Evolutionary conservation across 352 stramenopile genomes (phyloP).

Genomic region (Pythium myriotylum): DNA sequence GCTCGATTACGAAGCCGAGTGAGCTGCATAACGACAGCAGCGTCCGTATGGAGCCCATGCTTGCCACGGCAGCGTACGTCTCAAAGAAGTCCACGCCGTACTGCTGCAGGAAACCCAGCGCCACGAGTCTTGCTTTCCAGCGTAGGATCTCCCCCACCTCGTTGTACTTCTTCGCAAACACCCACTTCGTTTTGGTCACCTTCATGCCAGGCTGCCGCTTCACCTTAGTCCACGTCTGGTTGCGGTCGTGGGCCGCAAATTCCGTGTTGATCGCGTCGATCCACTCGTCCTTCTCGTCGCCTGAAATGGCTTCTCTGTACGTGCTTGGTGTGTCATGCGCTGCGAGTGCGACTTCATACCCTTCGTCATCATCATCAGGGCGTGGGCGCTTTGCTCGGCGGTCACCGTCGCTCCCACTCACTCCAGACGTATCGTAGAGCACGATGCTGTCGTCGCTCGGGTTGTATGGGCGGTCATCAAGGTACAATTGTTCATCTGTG

Average conservation of each 20-base stretch:
- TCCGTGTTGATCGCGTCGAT: neutral
- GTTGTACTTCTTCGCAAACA: constrained; percentile 43
- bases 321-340: no score
- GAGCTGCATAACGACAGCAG: neutral
- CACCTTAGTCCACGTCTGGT: constrained; percentile 7
- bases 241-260: constrained; percentile 2
- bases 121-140: neutral
- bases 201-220: constrained; percentile 6
- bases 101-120: constrained; percentile 1
- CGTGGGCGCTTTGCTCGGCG: no score
- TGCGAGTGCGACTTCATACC: no score
- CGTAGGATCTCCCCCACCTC: constrained; percentile 29
- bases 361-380: no score
- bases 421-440: no score
- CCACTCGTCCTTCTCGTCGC: constrained; percentile 2
- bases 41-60: constrained; percentile 7
- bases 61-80: constrained; percentile 4
- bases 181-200: constrained; percentile 35
- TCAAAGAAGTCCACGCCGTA: constrained; percentile 5
- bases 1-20: neutral
- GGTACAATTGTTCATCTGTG: no score
- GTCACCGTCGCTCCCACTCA: no score
- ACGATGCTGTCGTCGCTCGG: no score
- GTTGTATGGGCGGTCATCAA: no score
- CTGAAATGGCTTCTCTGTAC: neutral